phyloP scores from a whole-genome alignment of 2,329 filamentous ascomycete genomes.

The Penicillium expansum region DNA sequence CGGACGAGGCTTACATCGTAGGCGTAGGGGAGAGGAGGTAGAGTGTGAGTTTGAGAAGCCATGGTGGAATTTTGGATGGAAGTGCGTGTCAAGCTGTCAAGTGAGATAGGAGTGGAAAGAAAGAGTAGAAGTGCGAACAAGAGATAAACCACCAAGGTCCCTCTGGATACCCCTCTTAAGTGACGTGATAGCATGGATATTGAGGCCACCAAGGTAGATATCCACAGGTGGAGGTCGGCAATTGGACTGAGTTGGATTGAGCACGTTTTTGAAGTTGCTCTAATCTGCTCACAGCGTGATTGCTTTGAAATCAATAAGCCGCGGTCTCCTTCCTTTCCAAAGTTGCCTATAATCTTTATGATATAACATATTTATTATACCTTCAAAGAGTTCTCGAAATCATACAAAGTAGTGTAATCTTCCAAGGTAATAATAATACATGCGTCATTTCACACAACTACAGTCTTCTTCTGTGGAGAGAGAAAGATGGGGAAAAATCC shows the following conservation, averaged over 20 bases:
- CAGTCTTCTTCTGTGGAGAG: not conserved
- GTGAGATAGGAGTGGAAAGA: not conserved
- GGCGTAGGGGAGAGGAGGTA: slow-evolving; percentile 65
- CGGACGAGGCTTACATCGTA: slow-evolving; percentile 61
- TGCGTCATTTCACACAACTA: not conserved
- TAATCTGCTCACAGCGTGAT: not conserved
- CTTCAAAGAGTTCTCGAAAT: not conserved
- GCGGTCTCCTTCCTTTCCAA: not conserved
- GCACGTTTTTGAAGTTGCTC: not conserved
- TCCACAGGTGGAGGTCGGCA: not conserved
- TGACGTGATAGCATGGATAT: slow-evolving; percentile 1
- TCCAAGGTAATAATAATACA: not conserved
- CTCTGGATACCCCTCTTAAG: not conserved
- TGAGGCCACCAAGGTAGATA: slow-evolving; percentile 16
- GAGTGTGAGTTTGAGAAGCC: slow-evolving; percentile 51
- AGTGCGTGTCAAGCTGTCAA: not conserved
- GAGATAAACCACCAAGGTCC: slow-evolving; percentile 18
- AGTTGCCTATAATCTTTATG: not conserved
- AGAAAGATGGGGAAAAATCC: not conserved
- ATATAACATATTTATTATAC: not conserved
- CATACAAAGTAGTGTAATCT: too few species aligned
- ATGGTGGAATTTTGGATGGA: slow-evolving; percentile 17
- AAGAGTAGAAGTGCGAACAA: not conserved
- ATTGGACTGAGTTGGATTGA: not conserved
- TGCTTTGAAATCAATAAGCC: not conserved